These are phyloP conservation scores for Pochonia chlamydosporia DNA, from an alignment of 2,329 filamentous ascomycete genomes.

Conservation along the genomic window DNA sequence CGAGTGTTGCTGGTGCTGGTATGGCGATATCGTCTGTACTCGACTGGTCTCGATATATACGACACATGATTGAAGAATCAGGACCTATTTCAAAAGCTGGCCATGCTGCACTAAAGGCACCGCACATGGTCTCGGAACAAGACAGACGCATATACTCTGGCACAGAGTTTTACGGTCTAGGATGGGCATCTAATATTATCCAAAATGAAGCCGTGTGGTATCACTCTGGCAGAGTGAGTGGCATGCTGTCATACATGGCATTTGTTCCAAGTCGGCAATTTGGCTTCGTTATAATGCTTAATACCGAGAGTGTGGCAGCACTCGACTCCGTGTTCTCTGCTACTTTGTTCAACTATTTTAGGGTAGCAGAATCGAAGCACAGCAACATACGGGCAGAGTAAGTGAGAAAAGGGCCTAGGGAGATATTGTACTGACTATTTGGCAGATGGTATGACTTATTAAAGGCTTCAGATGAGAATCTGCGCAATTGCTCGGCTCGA, in stretches of 20 bases:
- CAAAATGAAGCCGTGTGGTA: conserved; percentile 17
- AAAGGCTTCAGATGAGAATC: conserved; percentile 1
- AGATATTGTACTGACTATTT: neutral
- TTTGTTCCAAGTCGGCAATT: conserved; percentile 20
- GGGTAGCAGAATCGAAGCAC: conserved; percentile 8
- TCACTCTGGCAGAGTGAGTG: conserved; percentile 17
- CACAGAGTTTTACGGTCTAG: conserved; percentile 18
- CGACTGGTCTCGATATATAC: conserved; percentile 31
- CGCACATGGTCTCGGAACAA: conserved; percentile 13
- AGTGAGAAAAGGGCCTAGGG: neutral
- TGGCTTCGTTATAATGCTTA: conserved; percentile 20
- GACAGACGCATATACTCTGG: conserved; percentile 3
- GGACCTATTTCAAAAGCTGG: conserved; percentile 20
- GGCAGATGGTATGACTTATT: conserved; percentile 5
- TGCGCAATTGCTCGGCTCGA: conserved; percentile 13
- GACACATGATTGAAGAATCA: conserved; percentile 23
- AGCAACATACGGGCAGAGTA: conserved; percentile 12
- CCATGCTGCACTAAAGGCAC: conserved; percentile 17
- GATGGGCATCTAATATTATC: conserved; percentile 13
- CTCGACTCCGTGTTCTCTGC: conserved; percentile 16
- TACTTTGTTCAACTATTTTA: conserved; percentile 18
- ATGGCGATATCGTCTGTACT: conserved; percentile 32
- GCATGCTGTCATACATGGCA: conserved; percentile 19
- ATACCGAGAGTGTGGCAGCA: conserved; percentile 9
- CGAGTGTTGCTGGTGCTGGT: conserved; percentile 25